phyloP scores from a whole-genome alignment of 805 yeast genomes.

The Yarrowia divulgata region DNA sequence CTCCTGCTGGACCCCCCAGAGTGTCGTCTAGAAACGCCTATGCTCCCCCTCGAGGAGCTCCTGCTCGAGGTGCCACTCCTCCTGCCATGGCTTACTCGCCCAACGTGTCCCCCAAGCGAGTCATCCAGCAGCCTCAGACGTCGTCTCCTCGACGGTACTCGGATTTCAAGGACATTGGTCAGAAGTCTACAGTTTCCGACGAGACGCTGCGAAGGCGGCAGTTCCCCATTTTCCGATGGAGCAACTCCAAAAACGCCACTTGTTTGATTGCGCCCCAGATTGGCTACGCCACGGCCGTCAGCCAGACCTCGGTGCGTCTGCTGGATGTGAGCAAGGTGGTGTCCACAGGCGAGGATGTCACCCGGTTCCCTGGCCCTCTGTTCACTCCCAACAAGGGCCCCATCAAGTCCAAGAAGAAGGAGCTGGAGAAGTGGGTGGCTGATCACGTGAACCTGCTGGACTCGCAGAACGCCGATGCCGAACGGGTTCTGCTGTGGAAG shows the following conservation, averaged over 20 bases:
- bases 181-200: constrained; percentile 22
- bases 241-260: constrained; percentile 56
- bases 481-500: constrained; percentile 49
- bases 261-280: constrained; percentile 56
- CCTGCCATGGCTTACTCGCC: constrained; percentile 17
- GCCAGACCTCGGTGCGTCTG: constrained; percentile 48
- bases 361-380: constrained; percentile 73
- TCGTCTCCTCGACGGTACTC: constrained; percentile 27
- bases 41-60: constrained; percentile 36
- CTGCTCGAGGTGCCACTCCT: constrained; percentile 27
- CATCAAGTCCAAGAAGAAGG: constrained; percentile 66
- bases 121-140: constrained; percentile 8
- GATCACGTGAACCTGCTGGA: constrained; percentile 49
- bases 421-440: constrained; percentile 72
- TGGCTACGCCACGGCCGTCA: constrained; percentile 49
- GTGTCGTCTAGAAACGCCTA: constrained; percentile 34
- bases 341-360: constrained; percentile 47
- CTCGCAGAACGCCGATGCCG: constrained; percentile 42
- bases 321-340: constrained; percentile 46
- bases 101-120: constrained; percentile 35
- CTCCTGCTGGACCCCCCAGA: constrained; percentile 28
- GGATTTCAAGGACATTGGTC: constrained; percentile 37
- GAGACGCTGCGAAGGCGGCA: constrained; percentile 65
- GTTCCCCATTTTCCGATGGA: constrained; percentile 80
- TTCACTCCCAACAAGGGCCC: constrained; percentile 50